Base-by-base conservation (phyloP, 371 early-diverging fungal species). In the Mucor racemosus region DNA sequence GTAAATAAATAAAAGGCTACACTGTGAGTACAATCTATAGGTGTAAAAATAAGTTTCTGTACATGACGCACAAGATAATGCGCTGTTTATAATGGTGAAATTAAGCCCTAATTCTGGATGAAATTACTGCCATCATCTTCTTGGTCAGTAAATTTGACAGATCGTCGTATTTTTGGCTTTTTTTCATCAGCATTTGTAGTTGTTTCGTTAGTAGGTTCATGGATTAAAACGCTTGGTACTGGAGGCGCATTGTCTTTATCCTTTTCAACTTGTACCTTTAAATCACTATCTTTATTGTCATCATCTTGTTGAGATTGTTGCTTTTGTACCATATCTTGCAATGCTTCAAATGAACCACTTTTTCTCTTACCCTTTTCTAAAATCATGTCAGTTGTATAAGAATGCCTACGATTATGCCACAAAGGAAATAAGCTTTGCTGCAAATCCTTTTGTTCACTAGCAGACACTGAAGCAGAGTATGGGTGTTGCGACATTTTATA, bases 321-420 rank as follows among this genome's bases (percentile, higher is more conserved):
- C n/a, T 44, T 41, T 33, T 46, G n/a, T 6, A 60, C 48, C 33
- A 60, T 33, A 35, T 44, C 36, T 46, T 46, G 34, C 9, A 60
- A 13, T 48, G 34, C 34, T 17, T 60, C 61, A 60, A 60, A 60
- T 5, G 46, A 44, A 34, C 61, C 61, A 35, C 61, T 44, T 15
- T 60, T 60, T 34, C 61, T 60, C 11, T 44, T 8, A 1, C 61
- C 26, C 21, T 40, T 46, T 15, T 60, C 48, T 44, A 60, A 19
- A 44, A 60, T 44, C 19, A 33, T 34, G 1, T 60, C 61, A 34
- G 61, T 21, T 14, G 61, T 33, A 11, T 26, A n/a, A 10, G 46
- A 44, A 33, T 60, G 46, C 19, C 61, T 42, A 7, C 61, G 61
- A 19, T 60, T 41, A 34, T 60, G 61, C 61, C 61, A 60, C 17